phyloP scores from a whole-genome alignment of 2,329 filamentous ascomycete species.

The Phialophora expanda region DNA sequence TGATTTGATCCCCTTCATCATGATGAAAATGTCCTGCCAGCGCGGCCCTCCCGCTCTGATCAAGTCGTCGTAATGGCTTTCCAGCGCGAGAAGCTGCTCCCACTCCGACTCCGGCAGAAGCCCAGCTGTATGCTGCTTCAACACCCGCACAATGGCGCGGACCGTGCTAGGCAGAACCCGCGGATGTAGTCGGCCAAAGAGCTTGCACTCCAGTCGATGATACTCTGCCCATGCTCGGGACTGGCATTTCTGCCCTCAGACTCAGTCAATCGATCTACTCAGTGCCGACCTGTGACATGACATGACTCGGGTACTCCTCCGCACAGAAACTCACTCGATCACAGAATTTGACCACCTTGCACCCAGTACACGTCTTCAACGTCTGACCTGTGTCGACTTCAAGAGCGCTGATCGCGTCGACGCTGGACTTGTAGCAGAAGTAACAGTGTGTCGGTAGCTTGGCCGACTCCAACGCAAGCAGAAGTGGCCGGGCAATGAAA shows the following conservation, averaged over 20 bases:
- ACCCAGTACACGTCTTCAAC: constrained; percentile 63
- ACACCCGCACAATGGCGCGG: constrained; percentile 60
- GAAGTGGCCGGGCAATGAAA: constrained; percentile 57
- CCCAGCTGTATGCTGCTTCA: constrained; percentile 52
- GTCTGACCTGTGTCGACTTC: constrained; percentile 36
- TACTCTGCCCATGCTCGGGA: constrained; percentile 62
- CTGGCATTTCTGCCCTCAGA: constrained; percentile 59
- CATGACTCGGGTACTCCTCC: neutral
- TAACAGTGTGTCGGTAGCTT: constrained; percentile 62
- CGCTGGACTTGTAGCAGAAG: constrained; percentile 55
- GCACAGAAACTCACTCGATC: constrained; percentile 56
- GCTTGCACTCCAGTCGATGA: constrained; percentile 66
- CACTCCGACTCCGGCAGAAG: constrained; percentile 49
- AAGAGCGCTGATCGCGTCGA: constrained; percentile 16
- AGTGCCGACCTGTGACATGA: neutral
- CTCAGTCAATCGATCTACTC: neutral
- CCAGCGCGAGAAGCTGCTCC: constrained; percentile 51
- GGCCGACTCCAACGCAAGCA: constrained; percentile 59
- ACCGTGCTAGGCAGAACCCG: constrained; percentile 60
- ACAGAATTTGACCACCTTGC: constrained; percentile 65
- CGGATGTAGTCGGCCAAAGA: constrained; percentile 54
- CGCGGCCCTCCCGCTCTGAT: constrained; percentile 47
- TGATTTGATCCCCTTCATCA: constrained; percentile 59
- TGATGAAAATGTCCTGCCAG: constrained; percentile 58
- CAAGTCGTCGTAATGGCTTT: constrained; percentile 58